phyloP scores from a whole-genome alignment of 2,329 filamentous ascomycete species.

The Cadophora gregata region DNA sequence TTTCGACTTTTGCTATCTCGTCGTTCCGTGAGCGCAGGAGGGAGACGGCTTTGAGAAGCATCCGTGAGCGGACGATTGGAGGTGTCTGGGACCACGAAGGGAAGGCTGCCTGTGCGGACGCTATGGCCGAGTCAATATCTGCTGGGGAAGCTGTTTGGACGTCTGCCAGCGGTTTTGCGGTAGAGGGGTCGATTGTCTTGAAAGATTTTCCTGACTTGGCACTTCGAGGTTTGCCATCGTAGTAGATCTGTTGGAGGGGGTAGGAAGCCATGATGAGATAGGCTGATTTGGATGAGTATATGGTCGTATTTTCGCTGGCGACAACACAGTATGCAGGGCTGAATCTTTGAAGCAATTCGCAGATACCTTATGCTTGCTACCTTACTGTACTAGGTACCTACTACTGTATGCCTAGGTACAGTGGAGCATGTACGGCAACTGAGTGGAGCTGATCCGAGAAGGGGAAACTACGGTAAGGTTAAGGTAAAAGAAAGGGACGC shows the following conservation, averaged over 20 bases:
- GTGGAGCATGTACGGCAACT: neutral
- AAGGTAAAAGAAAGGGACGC: neutral
- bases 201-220: constrained; percentile 68
- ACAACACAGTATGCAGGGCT: neutral
- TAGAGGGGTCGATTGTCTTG: constrained; percentile 76
- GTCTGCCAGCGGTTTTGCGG: constrained; percentile 69
- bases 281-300: neutral
- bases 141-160: constrained; percentile 71
- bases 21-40: constrained; percentile 80
- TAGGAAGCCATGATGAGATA: constrained; percentile 47
- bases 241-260: constrained; percentile 70
- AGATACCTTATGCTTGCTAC: neutral
- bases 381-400: no score
- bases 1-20: constrained; percentile 79
- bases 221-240: constrained; percentile 71
- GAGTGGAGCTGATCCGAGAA: constrained; percentile 1
- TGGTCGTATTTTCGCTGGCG: neutral
- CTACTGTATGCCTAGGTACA: neutral
- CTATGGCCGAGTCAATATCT: constrained; percentile 75
- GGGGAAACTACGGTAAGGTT: neutral
- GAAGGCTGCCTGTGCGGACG: constrained; percentile 75
- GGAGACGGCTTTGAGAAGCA: constrained; percentile 77
- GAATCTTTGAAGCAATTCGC: constrained; percentile 11
- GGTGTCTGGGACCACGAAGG: constrained; percentile 77
- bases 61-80: constrained; percentile 74